A percentile compares a stretch with the other conserved stretches of the same genome.
Conservation (phyloP, 225 moss, liverwort and hornwort genomes). For the Straminergon stramineum region DNA sequence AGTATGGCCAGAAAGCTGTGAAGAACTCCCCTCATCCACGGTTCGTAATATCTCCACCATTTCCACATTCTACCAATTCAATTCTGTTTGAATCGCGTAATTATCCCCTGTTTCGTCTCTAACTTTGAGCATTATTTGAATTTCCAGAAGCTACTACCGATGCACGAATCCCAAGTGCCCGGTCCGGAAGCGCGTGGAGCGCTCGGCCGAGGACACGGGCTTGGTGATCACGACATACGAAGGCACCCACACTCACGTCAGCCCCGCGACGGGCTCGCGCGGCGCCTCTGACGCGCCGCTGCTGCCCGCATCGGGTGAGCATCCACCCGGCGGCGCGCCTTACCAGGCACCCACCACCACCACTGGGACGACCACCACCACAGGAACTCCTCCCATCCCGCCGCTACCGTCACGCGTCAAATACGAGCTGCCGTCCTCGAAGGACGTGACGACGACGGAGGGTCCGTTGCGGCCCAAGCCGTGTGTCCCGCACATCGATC, state of each 20-base stretch:
- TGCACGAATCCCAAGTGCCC: constrained; percentile 57
- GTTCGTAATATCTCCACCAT: background rate
- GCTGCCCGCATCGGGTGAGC: constrained; percentile 36
- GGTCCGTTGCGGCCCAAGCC: constrained; percentile 12
- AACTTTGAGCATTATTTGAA: background rate
- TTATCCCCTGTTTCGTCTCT: background rate
- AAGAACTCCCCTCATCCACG: constrained; percentile 53
- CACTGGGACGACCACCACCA: background rate
- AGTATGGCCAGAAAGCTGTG: constrained; percentile 61
- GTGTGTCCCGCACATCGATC: background rate
- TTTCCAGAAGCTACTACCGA: constrained; percentile 44
- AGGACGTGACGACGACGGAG: background rate
- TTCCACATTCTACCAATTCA: background rate
- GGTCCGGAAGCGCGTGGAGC: constrained; percentile 50
- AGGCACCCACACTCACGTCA: constrained; percentile 48
- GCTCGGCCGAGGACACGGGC: constrained; percentile 43
- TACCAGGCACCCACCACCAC: constrained; percentile 15
- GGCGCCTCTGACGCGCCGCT: constrained; percentile 34
- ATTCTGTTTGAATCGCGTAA: background rate
- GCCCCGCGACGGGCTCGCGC: constrained; percentile 38
- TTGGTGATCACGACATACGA: constrained; percentile 55
- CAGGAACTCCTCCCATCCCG: background rate
- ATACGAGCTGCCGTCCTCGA: background rate
- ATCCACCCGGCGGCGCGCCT: constrained; percentile 39
- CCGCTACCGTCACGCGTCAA: constrained; percentile 7